Percentiles rank a stretch among this genome's conserved stretches.
These are phyloP conservation scores for Pyrenophora graminea DNA, from an alignment of 2,329 filamentous ascomycete genomes.

Conservation along the genomic window DNA sequence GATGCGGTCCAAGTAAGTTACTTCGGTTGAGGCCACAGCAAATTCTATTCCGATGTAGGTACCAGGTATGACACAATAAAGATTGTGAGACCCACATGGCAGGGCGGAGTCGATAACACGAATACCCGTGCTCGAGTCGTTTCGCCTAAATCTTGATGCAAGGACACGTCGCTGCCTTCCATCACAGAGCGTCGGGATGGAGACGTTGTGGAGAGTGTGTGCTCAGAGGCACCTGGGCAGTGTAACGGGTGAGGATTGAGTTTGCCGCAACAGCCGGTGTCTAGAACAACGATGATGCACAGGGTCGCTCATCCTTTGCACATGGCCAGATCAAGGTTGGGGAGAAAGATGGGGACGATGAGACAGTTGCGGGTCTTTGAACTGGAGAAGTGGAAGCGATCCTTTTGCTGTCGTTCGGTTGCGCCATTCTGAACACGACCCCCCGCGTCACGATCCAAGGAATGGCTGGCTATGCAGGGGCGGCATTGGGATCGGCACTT, in stretches of 20 bases:
- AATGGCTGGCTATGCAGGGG: constrained; percentile 16
- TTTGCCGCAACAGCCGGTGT: not conserved
- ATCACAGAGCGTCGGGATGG: constrained; percentile 4
- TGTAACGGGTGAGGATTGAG: not conserved
- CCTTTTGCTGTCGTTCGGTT: constrained; percentile 1
- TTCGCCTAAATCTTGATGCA: constrained; percentile 10
- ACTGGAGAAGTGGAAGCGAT: constrained; percentile 8
- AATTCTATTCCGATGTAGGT: not conserved
- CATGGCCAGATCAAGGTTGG: constrained; percentile 9
- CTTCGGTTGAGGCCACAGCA: too few species aligned
- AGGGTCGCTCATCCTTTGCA: constrained; percentile 3
- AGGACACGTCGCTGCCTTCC: constrained; percentile 13
- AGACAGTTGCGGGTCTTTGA: constrained; percentile 14
- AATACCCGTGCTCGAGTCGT: constrained; percentile 5
- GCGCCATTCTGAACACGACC: constrained; percentile 3
- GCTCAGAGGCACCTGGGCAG: not conserved
- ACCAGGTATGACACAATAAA: constrained; percentile 15
- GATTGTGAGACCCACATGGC: constrained; percentile 7
- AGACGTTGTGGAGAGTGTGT: constrained; percentile 5
- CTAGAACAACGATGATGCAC: not conserved
- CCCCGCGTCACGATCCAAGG: constrained; percentile 17
- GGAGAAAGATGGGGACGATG: constrained; percentile 16
- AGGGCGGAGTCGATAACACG: constrained; percentile 7
- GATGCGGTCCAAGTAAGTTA: too few species aligned
- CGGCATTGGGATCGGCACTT: constrained; percentile 18